Evolutionary conservation across 2,329 filamentous ascomycete species (phyloP).

Genomic region (Trichoderma semiorbis): DNA sequence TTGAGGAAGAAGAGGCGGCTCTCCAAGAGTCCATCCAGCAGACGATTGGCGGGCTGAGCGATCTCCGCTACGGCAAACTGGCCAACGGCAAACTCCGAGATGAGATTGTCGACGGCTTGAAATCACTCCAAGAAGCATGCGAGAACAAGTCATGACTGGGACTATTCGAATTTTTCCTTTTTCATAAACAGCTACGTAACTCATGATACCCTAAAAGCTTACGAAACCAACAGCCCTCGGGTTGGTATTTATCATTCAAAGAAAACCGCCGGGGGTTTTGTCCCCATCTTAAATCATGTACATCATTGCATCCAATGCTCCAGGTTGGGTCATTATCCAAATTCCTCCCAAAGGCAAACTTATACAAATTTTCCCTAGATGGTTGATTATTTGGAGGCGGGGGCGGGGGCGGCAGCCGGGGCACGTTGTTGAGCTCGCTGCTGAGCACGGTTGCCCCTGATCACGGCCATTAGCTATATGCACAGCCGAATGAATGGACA

Average conservation of each 20-base stretch:
- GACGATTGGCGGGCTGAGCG: slow-evolving; percentile 71
- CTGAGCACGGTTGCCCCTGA: slow-evolving; percentile 38
- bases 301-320: neutral
- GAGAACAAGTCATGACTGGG: slow-evolving; percentile 38
- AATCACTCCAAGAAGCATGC: slow-evolving; percentile 55
- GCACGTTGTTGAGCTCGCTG: slow-evolving; percentile 18
- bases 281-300: slow-evolving; percentile 5
- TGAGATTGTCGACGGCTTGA: slow-evolving; percentile 66
- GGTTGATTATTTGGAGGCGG: slow-evolving; percentile 1
- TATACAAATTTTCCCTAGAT: neutral
- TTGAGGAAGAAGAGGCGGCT: slow-evolving; percentile 61
- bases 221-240: neutral
- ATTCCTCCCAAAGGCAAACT: neutral
- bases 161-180: neutral
- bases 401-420: neutral
- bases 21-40: slow-evolving; percentile 61
- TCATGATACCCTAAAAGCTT: slow-evolving; percentile 9
- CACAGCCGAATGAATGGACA: neutral
- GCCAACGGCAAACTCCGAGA: slow-evolving; percentile 59
- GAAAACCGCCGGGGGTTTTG: neutral
- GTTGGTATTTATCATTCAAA: neutral
- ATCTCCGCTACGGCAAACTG: slow-evolving; percentile 76
- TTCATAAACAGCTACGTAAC: slow-evolving; percentile 15
- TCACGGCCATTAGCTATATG: slow-evolving; percentile 25
- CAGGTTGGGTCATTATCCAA: neutral